Evolutionary conservation across 306 rosid genomes (phyloP), one percentile per base, ranked within the genome.

Genomic region (Cucurbita moschata): DNA sequence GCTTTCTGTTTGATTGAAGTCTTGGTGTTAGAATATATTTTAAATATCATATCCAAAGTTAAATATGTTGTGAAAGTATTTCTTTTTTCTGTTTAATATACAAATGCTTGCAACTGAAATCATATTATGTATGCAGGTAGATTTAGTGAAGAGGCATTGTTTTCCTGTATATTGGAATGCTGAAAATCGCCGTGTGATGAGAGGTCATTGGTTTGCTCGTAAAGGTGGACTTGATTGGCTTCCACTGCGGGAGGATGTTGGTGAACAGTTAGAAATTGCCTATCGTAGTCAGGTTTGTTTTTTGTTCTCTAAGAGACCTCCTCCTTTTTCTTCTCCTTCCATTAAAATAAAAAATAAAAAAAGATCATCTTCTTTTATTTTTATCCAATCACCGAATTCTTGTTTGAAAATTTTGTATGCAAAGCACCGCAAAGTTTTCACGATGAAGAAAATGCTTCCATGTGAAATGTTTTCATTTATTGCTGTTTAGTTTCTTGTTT

Each of bases 161-260:
- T 95, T 95, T 83, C 97, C 99, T 79, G 99, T 95, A 73, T 95
- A 95, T 74, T 95, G 99, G 99, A 79, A 81, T 79, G 99, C 97
- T 79, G 99, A 95, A 84, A 89, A 95, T 82, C 87, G 92, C 39
- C 96, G 99, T 57, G 97, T 91, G 73, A 86, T 95, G 49, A 85
- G 99, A 79, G 99, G 99, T 72, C 99, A 95, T 77, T 95, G 99
- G 99, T 95, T 91, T 84, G 96, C 99, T 59, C 87, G 86, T 82
- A 91, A 95, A 82, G 99, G 96, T 71, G 98, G 97, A 16, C 87
- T 88, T 16, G 97, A 91, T 78, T 95, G 99, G 99, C 85, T 91
- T 71, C 99, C 99, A 30, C 81, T 95, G 75, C 97, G 99, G 11
- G 99, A 95, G 80, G 97, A 95, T 70, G 85, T 95, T 60, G 83